Conservation (phyloP, 352 stramenopile genomes). For the Phytophthora macrochlamydospora region DNA sequence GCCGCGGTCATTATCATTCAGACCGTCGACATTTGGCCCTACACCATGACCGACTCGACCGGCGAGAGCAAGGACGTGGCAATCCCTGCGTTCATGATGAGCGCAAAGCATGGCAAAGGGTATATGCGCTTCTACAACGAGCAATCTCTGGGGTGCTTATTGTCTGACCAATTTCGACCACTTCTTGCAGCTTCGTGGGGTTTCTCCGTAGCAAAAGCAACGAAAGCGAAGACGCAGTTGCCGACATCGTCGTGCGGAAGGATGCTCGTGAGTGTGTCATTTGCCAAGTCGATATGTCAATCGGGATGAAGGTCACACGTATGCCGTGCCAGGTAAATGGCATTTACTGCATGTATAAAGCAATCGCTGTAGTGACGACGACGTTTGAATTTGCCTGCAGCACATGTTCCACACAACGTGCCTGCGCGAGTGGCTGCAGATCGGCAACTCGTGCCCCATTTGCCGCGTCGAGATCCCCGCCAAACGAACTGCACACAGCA, state of each 20-base stretch:
- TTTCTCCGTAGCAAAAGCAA: conserved; percentile 46
- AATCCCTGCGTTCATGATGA: conserved; percentile 86
- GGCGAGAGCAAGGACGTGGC: conserved; percentile 58
- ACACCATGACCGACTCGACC: conserved; percentile 85
- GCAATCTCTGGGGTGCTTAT: neutral
- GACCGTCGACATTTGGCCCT: conserved; percentile 78
- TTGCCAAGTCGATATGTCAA: conserved; percentile 78
- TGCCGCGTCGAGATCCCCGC: conserved; percentile 76
- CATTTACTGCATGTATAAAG: neutral
- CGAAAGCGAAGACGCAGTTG: conserved; percentile 22
- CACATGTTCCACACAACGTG: conserved; percentile 86
- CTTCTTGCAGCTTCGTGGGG: conserved; percentile 51
- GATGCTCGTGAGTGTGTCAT: conserved; percentile 82
- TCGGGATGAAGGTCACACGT: conserved; percentile 69
- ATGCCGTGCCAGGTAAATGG: conserved; percentile 69
- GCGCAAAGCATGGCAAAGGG: conserved; percentile 67
- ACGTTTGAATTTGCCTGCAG: conserved; percentile 27
- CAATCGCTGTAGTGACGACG: conserved; percentile 1
- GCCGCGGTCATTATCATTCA: conserved; percentile 72
- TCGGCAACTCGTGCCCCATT: conserved; percentile 86
- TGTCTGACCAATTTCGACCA: neutral
- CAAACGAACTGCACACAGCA: conserved; percentile 43
- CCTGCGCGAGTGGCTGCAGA: conserved; percentile 80
- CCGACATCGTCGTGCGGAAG: conserved; percentile 65
- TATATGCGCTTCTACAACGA: conserved; percentile 16